Conservation (phyloP, 805 yeast species). For the Saccharomycopsis malanga region DNA sequence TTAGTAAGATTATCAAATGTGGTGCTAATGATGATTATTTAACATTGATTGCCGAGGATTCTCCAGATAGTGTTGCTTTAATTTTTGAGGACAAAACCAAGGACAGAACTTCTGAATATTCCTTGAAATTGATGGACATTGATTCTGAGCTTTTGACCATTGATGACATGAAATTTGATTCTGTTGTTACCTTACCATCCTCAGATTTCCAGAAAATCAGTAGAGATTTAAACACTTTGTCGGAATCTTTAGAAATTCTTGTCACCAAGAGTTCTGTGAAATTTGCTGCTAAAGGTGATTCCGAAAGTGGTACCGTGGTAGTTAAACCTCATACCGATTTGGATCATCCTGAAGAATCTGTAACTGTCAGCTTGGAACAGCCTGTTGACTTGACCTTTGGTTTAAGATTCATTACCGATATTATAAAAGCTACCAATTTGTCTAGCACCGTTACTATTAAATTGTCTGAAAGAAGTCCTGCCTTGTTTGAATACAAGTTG, state of each 20-base stretch:
- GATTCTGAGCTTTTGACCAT: constrained; percentile 91
- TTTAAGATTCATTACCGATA: constrained; percentile 82
- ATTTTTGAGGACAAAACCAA: constrained; percentile 86
- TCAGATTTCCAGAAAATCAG: constrained; percentile 82
- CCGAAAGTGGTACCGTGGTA: constrained; percentile 81
- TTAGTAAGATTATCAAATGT: constrained; percentile 81
- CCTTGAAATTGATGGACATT: constrained; percentile 89
- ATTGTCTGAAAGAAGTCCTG: constrained; percentile 87
- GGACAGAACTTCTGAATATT: constrained; percentile 89
- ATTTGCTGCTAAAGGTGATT: constrained; percentile 85
- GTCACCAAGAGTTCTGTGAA: constrained; percentile 91
- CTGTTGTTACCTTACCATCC: constrained; percentile 81
- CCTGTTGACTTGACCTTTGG: constrained; percentile 90
- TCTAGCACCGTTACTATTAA: constrained; percentile 73
- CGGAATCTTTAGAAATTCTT: constrained; percentile 79
- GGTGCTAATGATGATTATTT: constrained; percentile 86
- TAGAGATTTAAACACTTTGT: constrained; percentile 77
- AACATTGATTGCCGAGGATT: constrained; percentile 83
- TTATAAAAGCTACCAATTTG: constrained; percentile 82
- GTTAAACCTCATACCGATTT: constrained; percentile 78
- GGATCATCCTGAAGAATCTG: constrained; percentile 70
- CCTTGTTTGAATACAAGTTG: constrained; percentile 85
- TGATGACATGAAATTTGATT: constrained; percentile 89
- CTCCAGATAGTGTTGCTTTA: constrained; percentile 70
- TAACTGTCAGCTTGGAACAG: constrained; percentile 70